Base-by-base conservation (phyloP, 768 basidiomycete genomes). In the Vararia minispora region DNA sequence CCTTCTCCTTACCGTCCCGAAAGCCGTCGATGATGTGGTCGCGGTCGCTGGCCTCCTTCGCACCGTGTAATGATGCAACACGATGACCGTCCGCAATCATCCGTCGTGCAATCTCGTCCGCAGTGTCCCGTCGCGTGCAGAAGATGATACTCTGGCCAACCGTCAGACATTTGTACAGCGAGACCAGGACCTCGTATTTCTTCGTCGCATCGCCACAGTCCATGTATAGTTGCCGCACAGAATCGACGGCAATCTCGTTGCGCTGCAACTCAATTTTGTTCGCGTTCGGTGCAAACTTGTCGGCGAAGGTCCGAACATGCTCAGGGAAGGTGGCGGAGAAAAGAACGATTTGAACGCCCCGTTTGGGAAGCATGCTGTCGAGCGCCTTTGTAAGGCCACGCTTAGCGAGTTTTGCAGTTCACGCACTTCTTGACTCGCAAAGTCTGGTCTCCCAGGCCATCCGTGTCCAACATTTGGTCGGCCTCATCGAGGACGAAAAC, bases 101-200 rank as follows among this genome's bases (percentile, higher is more conserved):
- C 4, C 91, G 76, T 35, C 76, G 68, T 2, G 91, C 82, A 43
- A 99, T 92, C 41, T 78, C 72, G 61, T 99, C 95, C 13, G 95
- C 92, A 0, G 89, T 91, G 54, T 83, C 80, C 44, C 89, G 84
- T 56, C 83, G 78, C 87, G 87, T 80, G 59, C 90, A 92, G 64
- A 99, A 99, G 50, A 99, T 98, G 58, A 99, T 99, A 58, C 88
- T 92, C 60, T 98, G 95, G 0, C 95, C 95, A 40, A 99, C 83
- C 2, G 91, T 94, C 57, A 99, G 65, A 25, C 95, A 67, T 41
- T 76, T 73, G 58, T 99, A 99, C 14, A 99, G 63, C 37, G 76
- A 78, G 24, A 94, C 87, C 30, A 99, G 68, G 35, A 97, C 87
- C 45, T 97, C 91, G 58, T 90, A 98, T 74, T 98, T 97, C 51